Evolutionary conservation across 2,329 filamentous ascomycete genomes (phyloP).

Genomic region (Aureobasidium subglaciale): DNA sequence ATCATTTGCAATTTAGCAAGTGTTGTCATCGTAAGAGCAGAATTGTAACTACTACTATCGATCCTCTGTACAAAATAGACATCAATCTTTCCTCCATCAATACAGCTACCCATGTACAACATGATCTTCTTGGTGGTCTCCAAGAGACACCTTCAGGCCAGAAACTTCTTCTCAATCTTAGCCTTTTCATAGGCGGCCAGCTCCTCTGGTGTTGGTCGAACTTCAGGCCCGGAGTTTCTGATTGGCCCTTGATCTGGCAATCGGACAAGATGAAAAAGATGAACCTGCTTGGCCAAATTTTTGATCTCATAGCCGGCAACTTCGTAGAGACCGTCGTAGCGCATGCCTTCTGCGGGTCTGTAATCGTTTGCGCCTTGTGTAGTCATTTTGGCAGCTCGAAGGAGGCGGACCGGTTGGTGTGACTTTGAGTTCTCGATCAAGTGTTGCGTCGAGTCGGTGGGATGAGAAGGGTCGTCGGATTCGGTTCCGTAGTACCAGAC

Average conservation of each 20-base stretch:
- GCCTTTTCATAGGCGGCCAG: slow-evolving; percentile 1
- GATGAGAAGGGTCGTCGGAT: slow-evolving; percentile 23
- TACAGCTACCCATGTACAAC: too few relatives aligned
- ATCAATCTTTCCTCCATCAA: too few relatives aligned
- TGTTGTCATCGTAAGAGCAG: too few relatives aligned
- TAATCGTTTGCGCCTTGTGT: slow-evolving; percentile 32
- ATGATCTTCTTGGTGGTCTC: neutral
- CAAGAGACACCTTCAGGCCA: neutral
- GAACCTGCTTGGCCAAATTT: slow-evolving; percentile 35
- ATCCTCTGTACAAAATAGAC: too few relatives aligned
- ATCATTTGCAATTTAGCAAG: too few relatives aligned
- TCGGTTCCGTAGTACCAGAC: slow-evolving; percentile 49
- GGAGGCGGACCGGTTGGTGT: slow-evolving; percentile 42
- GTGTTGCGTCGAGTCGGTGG: slow-evolving; percentile 34
- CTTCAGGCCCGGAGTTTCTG: slow-evolving; percentile 35
- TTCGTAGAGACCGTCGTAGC: slow-evolving; percentile 53
- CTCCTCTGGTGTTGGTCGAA: slow-evolving; percentile 34
- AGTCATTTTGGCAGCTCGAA: slow-evolving; percentile 38
- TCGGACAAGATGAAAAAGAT: slow-evolving; percentile 44
- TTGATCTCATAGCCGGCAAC: slow-evolving; percentile 35
- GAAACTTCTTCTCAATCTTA: slow-evolving; percentile 12
- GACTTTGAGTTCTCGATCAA: slow-evolving; percentile 36
- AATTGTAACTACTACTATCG: too few relatives aligned
- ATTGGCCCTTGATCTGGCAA: slow-evolving; percentile 41
- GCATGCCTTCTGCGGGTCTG: slow-evolving; percentile 42